A percentile compares a stretch with the other conserved stretches of the same genome.
These are phyloP conservation scores for Plenodomus tracheiphilus DNA, from an alignment of 2,329 filamentous ascomycete species.

Conservation along the genomic window DNA sequence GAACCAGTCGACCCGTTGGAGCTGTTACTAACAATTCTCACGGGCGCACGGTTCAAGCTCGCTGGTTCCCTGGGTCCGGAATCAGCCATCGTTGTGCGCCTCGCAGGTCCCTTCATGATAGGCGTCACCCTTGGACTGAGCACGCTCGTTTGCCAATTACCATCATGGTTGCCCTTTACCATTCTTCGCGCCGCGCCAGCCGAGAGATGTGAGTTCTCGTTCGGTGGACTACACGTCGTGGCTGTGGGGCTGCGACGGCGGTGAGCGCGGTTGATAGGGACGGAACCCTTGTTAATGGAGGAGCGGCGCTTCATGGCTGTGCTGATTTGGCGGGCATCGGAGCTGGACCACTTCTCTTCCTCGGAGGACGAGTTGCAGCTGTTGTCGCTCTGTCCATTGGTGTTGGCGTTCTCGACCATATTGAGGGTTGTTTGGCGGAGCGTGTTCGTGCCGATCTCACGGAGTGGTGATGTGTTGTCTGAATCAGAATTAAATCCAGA, in stretches of 20 bases:
- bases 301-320: slow-evolving; percentile 60
- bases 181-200: slow-evolving; percentile 68
- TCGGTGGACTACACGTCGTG: slow-evolving; percentile 56
- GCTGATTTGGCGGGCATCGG: slow-evolving; percentile 58
- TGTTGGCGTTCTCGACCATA: slow-evolving; percentile 51
- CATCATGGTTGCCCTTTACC: slow-evolving; percentile 64
- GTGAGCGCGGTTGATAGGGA: slow-evolving; percentile 48
- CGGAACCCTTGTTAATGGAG: slow-evolving; percentile 48
- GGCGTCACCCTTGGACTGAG: slow-evolving; percentile 64
- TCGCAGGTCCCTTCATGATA: slow-evolving; percentile 57
- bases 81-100: slow-evolving; percentile 43
- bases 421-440: slow-evolving; percentile 56
- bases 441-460: slow-evolving; percentile 50
- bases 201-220: slow-evolving; percentile 64
- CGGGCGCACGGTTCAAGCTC: slow-evolving; percentile 33
- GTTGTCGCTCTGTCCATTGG: slow-evolving; percentile 32
- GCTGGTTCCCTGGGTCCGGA: slow-evolving; percentile 27
- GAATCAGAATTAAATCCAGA: slow-evolving; percentile 63
- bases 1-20: slow-evolving; percentile 24
- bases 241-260: slow-evolving; percentile 60
- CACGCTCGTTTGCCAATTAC: slow-evolving; percentile 59
- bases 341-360: slow-evolving; percentile 54
- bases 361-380: slow-evolving; percentile 49
- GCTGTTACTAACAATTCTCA: slow-evolving; percentile 37
- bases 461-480: slow-evolving; percentile 52